phyloP scores from a whole-genome alignment of 148 eudicot genomes.

The Diospyros kaki region DNA sequence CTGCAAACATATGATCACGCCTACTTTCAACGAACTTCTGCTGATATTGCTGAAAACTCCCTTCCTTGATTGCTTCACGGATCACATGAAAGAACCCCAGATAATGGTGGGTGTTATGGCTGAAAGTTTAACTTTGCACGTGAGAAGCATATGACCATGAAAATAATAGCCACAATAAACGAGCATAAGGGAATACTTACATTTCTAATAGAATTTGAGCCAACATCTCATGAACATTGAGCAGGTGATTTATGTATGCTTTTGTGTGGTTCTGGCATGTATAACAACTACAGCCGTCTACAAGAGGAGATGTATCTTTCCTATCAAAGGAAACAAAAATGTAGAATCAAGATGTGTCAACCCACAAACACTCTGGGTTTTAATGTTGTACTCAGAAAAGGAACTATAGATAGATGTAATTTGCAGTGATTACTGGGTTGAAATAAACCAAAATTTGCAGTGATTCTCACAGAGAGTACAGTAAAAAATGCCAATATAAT shows the following conservation, averaged over 20 bases:
- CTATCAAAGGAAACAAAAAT: constrained; percentile 26
- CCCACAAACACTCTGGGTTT: neutral
- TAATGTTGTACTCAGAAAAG: neutral
- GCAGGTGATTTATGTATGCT: constrained; percentile 74
- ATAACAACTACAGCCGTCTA: constrained; percentile 62
- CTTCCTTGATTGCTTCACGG: constrained; percentile 53
- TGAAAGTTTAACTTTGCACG: constrained; percentile 22
- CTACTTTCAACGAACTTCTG: constrained; percentile 39
- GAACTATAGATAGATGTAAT: neutral
- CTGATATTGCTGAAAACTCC: constrained; percentile 52
- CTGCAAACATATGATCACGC: constrained; percentile 27
- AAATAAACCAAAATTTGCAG: too few relatives aligned
- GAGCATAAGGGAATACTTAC: constrained; percentile 19
- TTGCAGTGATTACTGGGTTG: too few relatives aligned
- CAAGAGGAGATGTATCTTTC: constrained; percentile 63
- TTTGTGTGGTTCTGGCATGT: constrained; percentile 81
- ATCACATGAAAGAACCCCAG: constrained; percentile 58
- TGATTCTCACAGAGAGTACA: too few relatives aligned
- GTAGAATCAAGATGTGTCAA: neutral
- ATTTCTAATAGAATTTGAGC: constrained; percentile 73
- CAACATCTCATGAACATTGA: constrained; percentile 79
- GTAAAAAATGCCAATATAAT: too few relatives aligned
- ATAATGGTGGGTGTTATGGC: constrained; percentile 85
- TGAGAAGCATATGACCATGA: neutral
- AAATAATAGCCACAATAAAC: neutral